Evolutionary conservation across 768 basidiomycete genomes (phyloP).

Genomic region (Fomitopsis pulvina): DNA sequence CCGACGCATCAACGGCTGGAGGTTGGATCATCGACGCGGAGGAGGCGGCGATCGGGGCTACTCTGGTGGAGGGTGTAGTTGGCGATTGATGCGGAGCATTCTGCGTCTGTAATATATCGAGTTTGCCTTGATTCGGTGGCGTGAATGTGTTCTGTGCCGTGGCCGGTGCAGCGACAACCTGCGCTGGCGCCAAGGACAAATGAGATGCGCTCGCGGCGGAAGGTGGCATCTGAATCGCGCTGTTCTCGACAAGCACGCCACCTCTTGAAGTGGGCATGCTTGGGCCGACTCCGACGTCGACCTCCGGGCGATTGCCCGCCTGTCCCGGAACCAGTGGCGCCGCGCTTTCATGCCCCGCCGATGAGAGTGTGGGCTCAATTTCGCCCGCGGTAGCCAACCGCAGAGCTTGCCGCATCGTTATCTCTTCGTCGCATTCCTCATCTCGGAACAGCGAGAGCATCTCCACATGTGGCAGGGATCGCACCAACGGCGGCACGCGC

Average conservation of each 20-base stretch:
- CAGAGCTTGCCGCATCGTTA: constrained; percentile 35
- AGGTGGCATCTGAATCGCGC: not conserved
- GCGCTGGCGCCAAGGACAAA: not conserved
- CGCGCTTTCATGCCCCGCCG: not conserved
- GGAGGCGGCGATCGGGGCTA: not conserved
- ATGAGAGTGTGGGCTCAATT: not conserved
- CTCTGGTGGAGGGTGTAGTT: not conserved
- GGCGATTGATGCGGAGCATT: not conserved
- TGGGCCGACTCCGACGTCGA: not conserved
- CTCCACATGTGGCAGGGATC: constrained; percentile 59
- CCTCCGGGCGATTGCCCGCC: not conserved
- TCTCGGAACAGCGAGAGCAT: constrained; percentile 50
- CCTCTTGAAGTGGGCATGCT: not conserved
- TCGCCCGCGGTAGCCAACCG: constrained; percentile 20
- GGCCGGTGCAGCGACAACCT: not conserved
- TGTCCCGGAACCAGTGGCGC: not conserved
- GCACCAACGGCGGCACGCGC: constrained; percentile 68
- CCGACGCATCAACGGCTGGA: not conserved
- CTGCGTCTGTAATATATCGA: not conserved
- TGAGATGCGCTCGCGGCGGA: not conserved
- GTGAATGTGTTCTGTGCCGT: not conserved
- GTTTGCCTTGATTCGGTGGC: not conserved
- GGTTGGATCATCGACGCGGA: not conserved
- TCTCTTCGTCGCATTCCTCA: constrained; percentile 65
- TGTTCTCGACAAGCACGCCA: not conserved